Conservation (phyloP, 179 eudicot genomes). For the Silene coronaria region DNA sequence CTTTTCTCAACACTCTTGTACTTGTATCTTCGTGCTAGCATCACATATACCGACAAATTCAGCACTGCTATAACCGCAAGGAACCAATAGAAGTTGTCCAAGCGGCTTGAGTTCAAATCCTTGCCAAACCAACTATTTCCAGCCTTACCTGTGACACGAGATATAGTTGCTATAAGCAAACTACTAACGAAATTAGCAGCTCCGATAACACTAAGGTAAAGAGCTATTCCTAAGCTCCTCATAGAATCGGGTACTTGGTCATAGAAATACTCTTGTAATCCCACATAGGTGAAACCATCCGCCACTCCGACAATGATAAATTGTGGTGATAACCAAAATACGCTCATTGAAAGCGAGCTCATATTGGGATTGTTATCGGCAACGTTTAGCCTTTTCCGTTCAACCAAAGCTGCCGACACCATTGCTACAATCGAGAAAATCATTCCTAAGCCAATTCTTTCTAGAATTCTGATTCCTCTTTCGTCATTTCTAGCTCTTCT, state of each 20-base stretch:
- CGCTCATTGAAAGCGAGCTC: constrained; percentile 10
- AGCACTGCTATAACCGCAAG: background rate
- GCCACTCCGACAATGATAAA: constrained; percentile 10
- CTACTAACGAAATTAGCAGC: constrained; percentile 14
- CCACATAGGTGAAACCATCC: constrained; percentile 6
- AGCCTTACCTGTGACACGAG: background rate
- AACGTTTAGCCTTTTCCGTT: constrained; percentile 3
- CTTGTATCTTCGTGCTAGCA: background rate
- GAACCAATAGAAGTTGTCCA: constrained; percentile 8
- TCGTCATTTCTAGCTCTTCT: constrained; percentile 8
- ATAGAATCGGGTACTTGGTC: constrained; percentile 12
- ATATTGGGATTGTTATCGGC: background rate
- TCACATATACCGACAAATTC: constrained; percentile 3
- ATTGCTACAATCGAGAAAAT: constrained; percentile 1
- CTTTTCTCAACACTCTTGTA: constrained; percentile 3
- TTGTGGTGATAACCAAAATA: constrained; percentile 14
- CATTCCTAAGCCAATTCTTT: constrained; percentile 17
- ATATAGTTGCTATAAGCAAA: background rate
- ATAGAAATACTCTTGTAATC: constrained; percentile 14
- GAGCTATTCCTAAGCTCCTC: constrained; percentile 5
- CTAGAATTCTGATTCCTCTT: constrained; percentile 8
- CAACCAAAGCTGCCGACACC: constrained; percentile 6
- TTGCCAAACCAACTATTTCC: constrained; percentile 10
- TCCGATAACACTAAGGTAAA: constrained; percentile 12
- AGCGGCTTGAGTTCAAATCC: constrained; percentile 10